Conservation (phyloP, 108 stramenopile species). For the Stephanodiscus minutulus region DNA sequence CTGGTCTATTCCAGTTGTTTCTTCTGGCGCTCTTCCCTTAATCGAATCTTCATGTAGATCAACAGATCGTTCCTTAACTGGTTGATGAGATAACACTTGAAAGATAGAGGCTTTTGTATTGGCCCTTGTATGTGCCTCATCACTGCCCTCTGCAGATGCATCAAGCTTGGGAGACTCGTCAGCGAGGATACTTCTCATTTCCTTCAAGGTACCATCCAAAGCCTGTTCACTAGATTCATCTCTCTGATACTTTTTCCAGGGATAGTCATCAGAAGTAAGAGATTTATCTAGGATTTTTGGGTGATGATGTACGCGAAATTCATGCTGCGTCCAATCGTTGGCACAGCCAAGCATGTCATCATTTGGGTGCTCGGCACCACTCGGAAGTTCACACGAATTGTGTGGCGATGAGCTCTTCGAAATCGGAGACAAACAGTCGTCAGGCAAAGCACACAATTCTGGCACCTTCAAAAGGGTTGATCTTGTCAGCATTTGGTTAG, state of each 20-base stretch:
- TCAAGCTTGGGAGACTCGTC: not conserved
- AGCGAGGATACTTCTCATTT: not conserved
- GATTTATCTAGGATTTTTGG: constrained; percentile 26
- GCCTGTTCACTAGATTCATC: too few species aligned
- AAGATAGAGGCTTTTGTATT: not conserved
- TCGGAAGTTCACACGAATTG: constrained; percentile 19
- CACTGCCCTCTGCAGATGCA: not conserved
- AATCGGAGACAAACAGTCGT: not conserved
- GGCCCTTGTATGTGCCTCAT: not conserved
- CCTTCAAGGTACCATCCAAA: not conserved
- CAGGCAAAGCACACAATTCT: not conserved
- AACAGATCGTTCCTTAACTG: not conserved
- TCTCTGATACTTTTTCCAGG: not conserved
- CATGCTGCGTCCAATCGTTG: too few species aligned
- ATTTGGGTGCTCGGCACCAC: not conserved
- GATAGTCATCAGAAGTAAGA: not conserved
- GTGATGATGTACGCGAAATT: too few species aligned
- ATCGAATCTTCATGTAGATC: not conserved
- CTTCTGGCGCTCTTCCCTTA: not conserved
- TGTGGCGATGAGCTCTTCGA: constrained; percentile 14
- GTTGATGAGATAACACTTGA: constrained; percentile 4
- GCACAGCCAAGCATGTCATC: too few species aligned
- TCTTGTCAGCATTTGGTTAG: too few species aligned
- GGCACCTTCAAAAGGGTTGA: not conserved
- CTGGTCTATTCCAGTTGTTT: not conserved